Evolutionary conservation across 2,329 filamentous ascomycete genomes (phyloP).

Genomic region (Teratosphaeria nubilosa): DNA sequence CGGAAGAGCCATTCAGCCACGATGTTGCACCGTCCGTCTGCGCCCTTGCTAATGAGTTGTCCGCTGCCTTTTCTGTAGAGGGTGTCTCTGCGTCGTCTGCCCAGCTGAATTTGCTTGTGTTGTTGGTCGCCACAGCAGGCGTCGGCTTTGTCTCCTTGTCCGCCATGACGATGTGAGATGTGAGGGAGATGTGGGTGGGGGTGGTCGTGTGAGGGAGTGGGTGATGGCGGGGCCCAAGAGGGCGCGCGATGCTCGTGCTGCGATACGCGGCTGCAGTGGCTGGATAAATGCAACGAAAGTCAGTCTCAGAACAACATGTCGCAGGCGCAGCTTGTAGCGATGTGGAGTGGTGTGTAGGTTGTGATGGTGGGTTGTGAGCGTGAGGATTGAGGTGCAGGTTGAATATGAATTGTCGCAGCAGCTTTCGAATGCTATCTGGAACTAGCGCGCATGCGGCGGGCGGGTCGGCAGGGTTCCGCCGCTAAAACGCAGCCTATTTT

Average conservation of each 20-base stretch:
- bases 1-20: constrained; percentile 27
- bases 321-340: neutral
- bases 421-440: neutral
- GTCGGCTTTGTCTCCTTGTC: constrained; percentile 7
- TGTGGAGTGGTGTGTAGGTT: neutral
- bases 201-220: neutral
- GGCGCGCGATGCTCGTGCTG: neutral
- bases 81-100: constrained; percentile 23
- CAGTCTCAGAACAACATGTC: neutral
- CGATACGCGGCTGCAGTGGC: neutral
- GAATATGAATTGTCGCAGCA: neutral
- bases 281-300: neutral
- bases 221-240: neutral
- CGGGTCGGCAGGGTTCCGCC: neutral
- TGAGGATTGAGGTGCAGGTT: neutral
- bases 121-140: neutral
- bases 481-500: neutral
- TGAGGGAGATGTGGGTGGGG: neutral
- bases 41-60: neutral
- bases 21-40: constrained; percentile 2
- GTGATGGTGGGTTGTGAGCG: neutral
- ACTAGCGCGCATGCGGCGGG: neutral
- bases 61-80: constrained; percentile 15
- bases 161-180: constrained; percentile 8
- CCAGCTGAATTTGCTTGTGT: constrained; percentile 20